phyloP scores from a whole-genome alignment of 768 basidiomycete genomes.

The Phylloporus sp. region DNA sequence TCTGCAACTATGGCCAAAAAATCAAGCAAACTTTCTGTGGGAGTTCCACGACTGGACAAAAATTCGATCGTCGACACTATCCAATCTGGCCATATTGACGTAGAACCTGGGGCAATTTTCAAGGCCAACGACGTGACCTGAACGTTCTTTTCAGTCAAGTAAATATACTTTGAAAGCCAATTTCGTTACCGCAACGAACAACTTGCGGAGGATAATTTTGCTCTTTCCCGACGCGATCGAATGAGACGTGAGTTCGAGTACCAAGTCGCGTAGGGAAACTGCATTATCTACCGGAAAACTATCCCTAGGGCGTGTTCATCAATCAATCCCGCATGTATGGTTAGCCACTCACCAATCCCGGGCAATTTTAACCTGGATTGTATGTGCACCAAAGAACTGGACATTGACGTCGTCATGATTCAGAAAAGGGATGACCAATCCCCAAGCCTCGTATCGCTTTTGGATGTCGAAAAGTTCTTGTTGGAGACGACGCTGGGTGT shows the following conservation, averaged over 20 bases:
- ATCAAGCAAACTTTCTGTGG: conserved; percentile 61
- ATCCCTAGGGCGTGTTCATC: conserved; percentile 49
- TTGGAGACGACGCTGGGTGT: conserved; percentile 60
- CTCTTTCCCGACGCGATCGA: conserved; percentile 55
- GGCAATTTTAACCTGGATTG: conserved; percentile 88
- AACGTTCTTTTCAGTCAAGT: conserved; percentile 6
- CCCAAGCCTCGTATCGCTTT: conserved; percentile 78
- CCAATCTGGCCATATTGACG: conserved; percentile 73
- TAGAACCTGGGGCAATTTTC: conserved; percentile 57
- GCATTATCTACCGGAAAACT: conserved; percentile 62
- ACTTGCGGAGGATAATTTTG: conserved; percentile 77
- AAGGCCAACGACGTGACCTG: conserved; percentile 71
- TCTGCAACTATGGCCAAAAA: conserved; percentile 83
- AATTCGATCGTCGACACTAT: conserved; percentile 59
- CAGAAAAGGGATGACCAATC: conserved; percentile 73
- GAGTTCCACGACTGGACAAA: conserved; percentile 57
- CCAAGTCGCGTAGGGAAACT: conserved; percentile 54
- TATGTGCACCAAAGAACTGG: conserved; percentile 94
- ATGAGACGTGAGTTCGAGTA: conserved; percentile 68
- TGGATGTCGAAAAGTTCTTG: conserved; percentile 75
- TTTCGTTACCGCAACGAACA: conserved; percentile 72
- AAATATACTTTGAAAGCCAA: neutral
- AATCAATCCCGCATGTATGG: neutral
- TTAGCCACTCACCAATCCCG: conserved; percentile 71
- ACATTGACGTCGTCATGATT: conserved; percentile 73